Evolutionary conservation across 441 rosid species (phyloP).

Genomic region (Adansonia rubrostipa): DNA sequence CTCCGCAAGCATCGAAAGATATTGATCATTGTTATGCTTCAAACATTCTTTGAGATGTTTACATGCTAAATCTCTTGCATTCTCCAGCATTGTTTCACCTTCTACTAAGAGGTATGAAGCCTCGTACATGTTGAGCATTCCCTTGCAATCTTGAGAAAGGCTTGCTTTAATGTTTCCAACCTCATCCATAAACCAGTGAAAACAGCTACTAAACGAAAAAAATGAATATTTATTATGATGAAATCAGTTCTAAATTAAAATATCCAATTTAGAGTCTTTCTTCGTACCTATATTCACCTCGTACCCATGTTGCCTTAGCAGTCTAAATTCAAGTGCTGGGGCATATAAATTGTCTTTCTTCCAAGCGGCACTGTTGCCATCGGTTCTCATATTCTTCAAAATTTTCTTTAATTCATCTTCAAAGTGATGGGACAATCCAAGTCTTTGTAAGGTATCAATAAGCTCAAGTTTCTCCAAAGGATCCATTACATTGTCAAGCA

Average conservation of each 20-base stretch:
- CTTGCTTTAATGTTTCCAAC: not conserved
- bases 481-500: not conserved
- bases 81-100: conserved; percentile 33
- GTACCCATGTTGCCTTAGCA: not conserved
- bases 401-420: not conserved
- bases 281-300: not conserved
- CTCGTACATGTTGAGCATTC: conserved; percentile 39
- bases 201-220: conserved; percentile 21
- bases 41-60: conserved; percentile 12
- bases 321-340: not conserved
- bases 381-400: not conserved
- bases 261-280: not conserved
- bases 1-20: not conserved
- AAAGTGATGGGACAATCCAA: not conserved
- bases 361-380: not conserved
- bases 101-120: conserved; percentile 37
- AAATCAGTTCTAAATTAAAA: no score
- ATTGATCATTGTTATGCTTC: not conserved
- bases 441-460: not conserved
- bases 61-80: conserved; percentile 34
- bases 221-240: not conserved
- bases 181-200: conserved; percentile 28
- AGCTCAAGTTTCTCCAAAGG: not conserved
- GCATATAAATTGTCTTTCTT: not conserved
- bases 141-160: conserved; percentile 2